Conservation (phyloP, 768 basidiomycete species). For the Symmetrospora coprosmae region DNA sequence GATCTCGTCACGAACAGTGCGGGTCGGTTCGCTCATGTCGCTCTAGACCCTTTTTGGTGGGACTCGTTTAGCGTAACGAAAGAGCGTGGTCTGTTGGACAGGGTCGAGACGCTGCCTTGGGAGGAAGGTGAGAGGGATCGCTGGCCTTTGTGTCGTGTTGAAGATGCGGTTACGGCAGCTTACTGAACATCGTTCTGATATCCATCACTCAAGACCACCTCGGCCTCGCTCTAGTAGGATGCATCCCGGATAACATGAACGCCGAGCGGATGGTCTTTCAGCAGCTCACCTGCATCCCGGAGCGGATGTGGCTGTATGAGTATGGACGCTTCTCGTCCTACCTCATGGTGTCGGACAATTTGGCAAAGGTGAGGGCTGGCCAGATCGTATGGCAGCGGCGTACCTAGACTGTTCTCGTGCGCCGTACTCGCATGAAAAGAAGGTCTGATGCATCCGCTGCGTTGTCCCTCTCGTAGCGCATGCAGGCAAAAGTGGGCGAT, state of each 20-base stretch:
- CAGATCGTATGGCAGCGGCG: neutral
- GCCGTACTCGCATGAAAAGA: no score
- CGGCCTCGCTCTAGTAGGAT: neutral
- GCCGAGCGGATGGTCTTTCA: neutral
- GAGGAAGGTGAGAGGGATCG: conserved; percentile 3
- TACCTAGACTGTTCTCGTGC: neutral
- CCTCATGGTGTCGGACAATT: neutral
- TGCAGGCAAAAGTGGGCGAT: neutral
- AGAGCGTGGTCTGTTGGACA: neutral
- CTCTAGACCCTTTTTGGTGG: conserved; percentile 20
- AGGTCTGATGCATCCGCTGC: no score
- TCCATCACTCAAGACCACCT: neutral
- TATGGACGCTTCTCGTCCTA: neutral
- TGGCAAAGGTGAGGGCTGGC: neutral
- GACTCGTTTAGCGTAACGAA: conserved; percentile 3
- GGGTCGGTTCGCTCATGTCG: neutral
- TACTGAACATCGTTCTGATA: neutral
- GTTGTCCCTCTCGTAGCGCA: neutral
- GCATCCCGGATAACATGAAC: conserved; percentile 1
- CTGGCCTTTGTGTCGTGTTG: neutral
- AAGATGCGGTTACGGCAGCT: neutral
- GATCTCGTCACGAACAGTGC: neutral
- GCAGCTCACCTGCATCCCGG: neutral
- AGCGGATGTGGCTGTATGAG: conserved; percentile 10
- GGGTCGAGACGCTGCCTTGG: conserved; percentile 6